Base-by-base conservation (phyloP, 257 asterid genomes). In the Solanum pimpinellifolium region DNA sequence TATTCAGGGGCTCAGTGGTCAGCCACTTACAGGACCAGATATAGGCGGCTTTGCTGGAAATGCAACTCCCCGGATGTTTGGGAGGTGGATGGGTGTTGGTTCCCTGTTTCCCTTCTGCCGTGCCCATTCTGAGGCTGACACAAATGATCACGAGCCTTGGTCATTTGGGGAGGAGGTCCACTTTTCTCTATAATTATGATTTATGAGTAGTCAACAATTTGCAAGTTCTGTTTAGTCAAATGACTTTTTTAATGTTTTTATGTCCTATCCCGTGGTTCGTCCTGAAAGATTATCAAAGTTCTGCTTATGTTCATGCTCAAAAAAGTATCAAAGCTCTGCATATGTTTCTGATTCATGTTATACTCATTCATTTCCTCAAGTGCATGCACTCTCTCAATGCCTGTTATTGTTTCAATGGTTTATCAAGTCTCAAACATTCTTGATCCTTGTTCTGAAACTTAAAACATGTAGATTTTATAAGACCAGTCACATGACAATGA, bases 21-120 rank as follows among this genome's bases (percentile, higher is more conserved):
- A 97, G 89, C 99, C 99, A 49, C 92, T 97, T 33, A 92, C 98
- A 1, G 99, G 99, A 86, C 99, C 99, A 31, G 99, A 97, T 93
- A 94, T 97, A 83, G 99, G 99, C 86, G 99, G 99, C 44, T 97
- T 97, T 91, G 98, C 98, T 88, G 99, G 98, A 75, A 93, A 95
- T 89, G 99, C 99, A 46, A 94, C 99, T 16, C 98, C 98, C 15
- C 95, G 92, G 89, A 94, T 97, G 91, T 97, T 96, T 89, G 99
- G 98, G 83, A 94, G 98, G 94, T 97, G 99, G 99, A 94, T 97
- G 98, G 99, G 99, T 82, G 89, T 97, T 60, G 99, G 97, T 41
- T 85, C 99, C 83, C 83, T 97, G 96, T 96, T 97, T 91, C 99
- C 99, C 62, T 97, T 97, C 88, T 96, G 96, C 86, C 99, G 99